These are phyloP conservation scores for Phellinidium pouzarii DNA, from an alignment of 1,284 basidiomycete species.

Conservation along the genomic window DNA sequence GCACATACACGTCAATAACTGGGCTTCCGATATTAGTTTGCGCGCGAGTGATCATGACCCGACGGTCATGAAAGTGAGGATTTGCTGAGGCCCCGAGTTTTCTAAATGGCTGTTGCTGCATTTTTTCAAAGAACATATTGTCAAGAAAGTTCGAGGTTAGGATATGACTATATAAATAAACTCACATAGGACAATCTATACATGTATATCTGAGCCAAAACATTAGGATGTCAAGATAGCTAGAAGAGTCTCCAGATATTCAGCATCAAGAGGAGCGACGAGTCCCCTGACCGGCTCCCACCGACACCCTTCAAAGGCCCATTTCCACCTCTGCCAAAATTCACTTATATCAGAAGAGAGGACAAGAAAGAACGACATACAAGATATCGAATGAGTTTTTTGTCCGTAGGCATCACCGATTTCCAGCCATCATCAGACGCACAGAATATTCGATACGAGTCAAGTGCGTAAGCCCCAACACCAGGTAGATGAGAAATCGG, in stretches of 20 bases:
- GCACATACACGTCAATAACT: constrained; percentile 57
- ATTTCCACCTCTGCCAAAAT: constrained; percentile 48
- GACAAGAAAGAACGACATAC: constrained; percentile 29
- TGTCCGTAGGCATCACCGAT: constrained; percentile 48
- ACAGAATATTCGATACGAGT: constrained; percentile 64
- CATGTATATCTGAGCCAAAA: background rate
- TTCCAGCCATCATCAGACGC: constrained; percentile 44
- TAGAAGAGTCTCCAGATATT: constrained; percentile 28
- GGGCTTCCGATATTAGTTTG: constrained; percentile 35
- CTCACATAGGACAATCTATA: background rate
- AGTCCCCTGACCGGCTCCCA: constrained; percentile 43
- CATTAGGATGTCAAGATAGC: background rate
- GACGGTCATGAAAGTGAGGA: constrained; percentile 40
- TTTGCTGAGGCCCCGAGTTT: constrained; percentile 30
- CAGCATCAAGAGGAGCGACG: constrained; percentile 28
- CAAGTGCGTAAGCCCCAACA: constrained; percentile 55
- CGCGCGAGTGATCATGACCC: constrained; percentile 57
- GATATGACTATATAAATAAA: background rate
- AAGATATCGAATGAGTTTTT: constrained; percentile 53
- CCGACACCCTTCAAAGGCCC: constrained; percentile 44
- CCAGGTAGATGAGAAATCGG: constrained; percentile 50
- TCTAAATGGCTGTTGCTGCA: background rate
- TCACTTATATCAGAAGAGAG: background rate
- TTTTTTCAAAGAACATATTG: too few species aligned
- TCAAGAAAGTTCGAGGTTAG: background rate